A percentile compares a stretch with the other conserved stretches of the same genome.
These are phyloP conservation scores for Stephania japonica DNA, from an alignment of 164 flowering plant species.

Conservation along the genomic window DNA sequence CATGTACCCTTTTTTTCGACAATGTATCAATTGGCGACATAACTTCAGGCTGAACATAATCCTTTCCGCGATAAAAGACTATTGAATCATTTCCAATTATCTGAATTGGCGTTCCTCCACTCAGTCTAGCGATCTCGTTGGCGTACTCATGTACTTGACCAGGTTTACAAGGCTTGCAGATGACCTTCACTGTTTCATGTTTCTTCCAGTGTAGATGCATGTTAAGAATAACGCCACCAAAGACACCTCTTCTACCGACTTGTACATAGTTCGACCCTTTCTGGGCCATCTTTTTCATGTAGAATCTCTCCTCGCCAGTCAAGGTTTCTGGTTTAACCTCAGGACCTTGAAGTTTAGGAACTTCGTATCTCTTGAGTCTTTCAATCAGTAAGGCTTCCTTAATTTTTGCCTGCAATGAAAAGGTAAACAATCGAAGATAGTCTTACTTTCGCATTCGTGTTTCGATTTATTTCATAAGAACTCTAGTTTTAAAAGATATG, in stretches of 20 bases:
- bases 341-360: conserved; percentile 80
- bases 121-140: conserved; percentile 73
- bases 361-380: conserved; percentile 73
- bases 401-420: conserved; percentile 58
- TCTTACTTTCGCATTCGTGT: background rate
- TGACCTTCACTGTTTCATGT: conserved; percentile 91
- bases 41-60: conserved; percentile 75
- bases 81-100: conserved; percentile 68
- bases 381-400: conserved; percentile 77
- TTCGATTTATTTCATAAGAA: too few relatives aligned
- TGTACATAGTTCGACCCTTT: conserved; percentile 82
- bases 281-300: conserved; percentile 79
- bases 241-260: conserved; percentile 81
- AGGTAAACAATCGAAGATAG: background rate
- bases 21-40: conserved; percentile 77
- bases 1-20: conserved; percentile 35
- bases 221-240: conserved; percentile 70
- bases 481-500: too few relatives aligned
- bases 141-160: conserved; percentile 77
- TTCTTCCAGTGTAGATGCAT: conserved; percentile 78
- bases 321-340: conserved; percentile 47
- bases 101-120: conserved; percentile 88
- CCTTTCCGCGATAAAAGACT: conserved; percentile 80
- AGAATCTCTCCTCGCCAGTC: conserved; percentile 83
- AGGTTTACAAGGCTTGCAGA: conserved; percentile 83